A percentile compares a stretch with the other conserved stretches of the same genome.
phyloP scores from a whole-genome alignment of 2,329 filamentous ascomycete genomes.

The Cercospora zeae-maydis region DNA sequence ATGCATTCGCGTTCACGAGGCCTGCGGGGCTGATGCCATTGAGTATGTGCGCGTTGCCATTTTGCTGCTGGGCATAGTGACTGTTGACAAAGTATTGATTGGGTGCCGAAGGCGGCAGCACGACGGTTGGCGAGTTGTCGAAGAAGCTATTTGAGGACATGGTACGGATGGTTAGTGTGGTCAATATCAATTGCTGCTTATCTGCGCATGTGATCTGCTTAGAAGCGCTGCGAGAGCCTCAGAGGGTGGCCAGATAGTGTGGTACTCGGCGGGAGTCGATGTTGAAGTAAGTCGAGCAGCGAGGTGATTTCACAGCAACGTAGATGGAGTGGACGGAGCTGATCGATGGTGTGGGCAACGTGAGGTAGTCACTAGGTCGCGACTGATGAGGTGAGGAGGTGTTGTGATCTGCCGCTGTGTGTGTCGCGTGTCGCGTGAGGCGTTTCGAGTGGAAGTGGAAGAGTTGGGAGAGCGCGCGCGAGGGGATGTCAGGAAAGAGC shows the following conservation, averaged over 20 bases:
- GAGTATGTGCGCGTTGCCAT: slow-evolving; percentile 19
- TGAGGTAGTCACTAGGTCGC: neutral
- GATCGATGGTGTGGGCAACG: no score
- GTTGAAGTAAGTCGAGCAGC: neutral
- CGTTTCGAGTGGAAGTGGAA: no score
- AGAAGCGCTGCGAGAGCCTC: slow-evolving; percentile 29
- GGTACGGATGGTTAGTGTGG: slow-evolving; percentile 30
- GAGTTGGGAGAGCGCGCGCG: no score
- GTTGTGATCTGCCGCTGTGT: no score
- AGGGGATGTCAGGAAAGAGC: no score
- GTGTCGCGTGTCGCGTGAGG: no score
- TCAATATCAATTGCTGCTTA: slow-evolving; percentile 31
- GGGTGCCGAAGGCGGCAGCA: slow-evolving; percentile 43
- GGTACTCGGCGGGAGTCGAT: neutral
- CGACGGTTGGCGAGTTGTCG: slow-evolving; percentile 47
- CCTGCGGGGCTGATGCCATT: slow-evolving; percentile 27
- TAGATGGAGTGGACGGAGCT: no score
- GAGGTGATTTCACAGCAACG: no score
- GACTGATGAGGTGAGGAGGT: neutral
- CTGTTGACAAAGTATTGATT: slow-evolving; percentile 33
- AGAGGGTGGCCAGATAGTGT: slow-evolving; percentile 26
- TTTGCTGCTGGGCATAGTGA: slow-evolving; percentile 27
- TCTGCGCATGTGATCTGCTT: slow-evolving; percentile 25
- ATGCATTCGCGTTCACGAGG: slow-evolving; percentile 22
- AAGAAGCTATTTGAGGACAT: slow-evolving; percentile 40